Conservation (phyloP, 179 eudicot species). For the Carnegiea gigantea region DNA sequence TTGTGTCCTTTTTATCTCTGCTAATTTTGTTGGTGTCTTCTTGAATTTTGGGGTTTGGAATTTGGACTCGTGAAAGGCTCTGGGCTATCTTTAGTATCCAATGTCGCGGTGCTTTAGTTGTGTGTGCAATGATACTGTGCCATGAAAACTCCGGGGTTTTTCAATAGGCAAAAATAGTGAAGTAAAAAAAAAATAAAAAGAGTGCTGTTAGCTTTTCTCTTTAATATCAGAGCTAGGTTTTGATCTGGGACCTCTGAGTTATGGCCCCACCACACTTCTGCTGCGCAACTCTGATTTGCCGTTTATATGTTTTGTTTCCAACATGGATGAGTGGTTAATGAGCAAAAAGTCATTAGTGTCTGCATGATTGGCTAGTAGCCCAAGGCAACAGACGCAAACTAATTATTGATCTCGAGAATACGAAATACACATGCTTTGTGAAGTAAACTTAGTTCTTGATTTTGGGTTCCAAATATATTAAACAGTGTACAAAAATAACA, state of each 20-base stretch:
- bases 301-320: too few species aligned
- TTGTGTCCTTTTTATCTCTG: not conserved
- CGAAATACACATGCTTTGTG: too few species aligned
- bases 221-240: conserved; percentile 12
- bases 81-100: conserved; percentile 7
- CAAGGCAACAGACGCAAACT: too few species aligned
- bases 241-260: conserved; percentile 17
- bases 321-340: too few species aligned
- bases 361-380: too few species aligned
- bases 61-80: conserved; percentile 2
- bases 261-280: conserved; percentile 23
- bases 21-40: not conserved
- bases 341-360: too few species aligned
- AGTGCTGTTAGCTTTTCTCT: not conserved
- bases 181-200: not conserved
- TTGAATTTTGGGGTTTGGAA: not conserved
- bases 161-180: not conserved
- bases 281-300: conserved; percentile 11
- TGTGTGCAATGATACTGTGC: not conserved
- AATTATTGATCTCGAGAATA: too few species aligned
- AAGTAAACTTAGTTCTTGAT: too few species aligned
- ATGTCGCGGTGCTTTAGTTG: not conserved
- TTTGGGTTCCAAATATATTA: too few species aligned
- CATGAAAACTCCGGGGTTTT: not conserved
- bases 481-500: too few species aligned